These are phyloP conservation scores for Alnus rubra DNA, from an alignment of 306 rosid genomes.

Conservation along the genomic window DNA sequence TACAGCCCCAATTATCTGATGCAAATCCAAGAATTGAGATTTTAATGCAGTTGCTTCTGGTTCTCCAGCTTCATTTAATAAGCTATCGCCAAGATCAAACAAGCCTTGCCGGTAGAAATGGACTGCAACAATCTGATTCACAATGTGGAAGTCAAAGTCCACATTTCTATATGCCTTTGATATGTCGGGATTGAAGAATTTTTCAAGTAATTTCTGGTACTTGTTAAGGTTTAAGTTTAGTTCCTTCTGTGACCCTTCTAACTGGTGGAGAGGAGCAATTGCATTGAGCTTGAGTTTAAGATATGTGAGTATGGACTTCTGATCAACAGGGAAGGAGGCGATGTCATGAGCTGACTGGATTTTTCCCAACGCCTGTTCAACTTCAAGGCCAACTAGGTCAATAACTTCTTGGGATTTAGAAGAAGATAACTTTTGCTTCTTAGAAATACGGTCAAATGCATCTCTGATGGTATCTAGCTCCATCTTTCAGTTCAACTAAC, in stretches of 20 bases:
- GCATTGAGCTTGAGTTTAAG: constrained; percentile 60
- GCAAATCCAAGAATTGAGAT: constrained; percentile 66
- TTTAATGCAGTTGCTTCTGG: constrained; percentile 49
- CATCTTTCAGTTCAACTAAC: constrained; percentile 46
- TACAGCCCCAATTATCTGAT: constrained; percentile 68
- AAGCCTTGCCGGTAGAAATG: constrained; percentile 72
- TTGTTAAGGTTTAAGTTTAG: constrained; percentile 54
- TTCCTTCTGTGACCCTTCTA: constrained; percentile 75
- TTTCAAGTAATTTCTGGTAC: constrained; percentile 67
- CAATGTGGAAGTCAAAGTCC: constrained; percentile 63
- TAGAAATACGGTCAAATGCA: constrained; percentile 78
- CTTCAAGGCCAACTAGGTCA: constrained; percentile 66
- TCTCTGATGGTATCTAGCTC: constrained; percentile 76
- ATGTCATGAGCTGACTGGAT: constrained; percentile 52
- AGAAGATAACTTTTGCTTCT: constrained; percentile 85
- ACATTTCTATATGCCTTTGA: constrained; percentile 83
- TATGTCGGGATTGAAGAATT: constrained; percentile 62
- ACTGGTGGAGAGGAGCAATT: constrained; percentile 52
- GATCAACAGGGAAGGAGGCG: constrained; percentile 43
- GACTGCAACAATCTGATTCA: constrained; percentile 67
- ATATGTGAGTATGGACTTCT: constrained; percentile 53
- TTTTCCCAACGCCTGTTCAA: constrained; percentile 59
- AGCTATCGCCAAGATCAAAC: constrained; percentile 77
- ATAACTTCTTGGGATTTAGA: constrained; percentile 74
- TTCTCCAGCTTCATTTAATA: constrained; percentile 68